These are phyloP conservation scores for Silene latifolia DNA, from an alignment of 148 eudicot genomes.

Conservation along the genomic window DNA sequence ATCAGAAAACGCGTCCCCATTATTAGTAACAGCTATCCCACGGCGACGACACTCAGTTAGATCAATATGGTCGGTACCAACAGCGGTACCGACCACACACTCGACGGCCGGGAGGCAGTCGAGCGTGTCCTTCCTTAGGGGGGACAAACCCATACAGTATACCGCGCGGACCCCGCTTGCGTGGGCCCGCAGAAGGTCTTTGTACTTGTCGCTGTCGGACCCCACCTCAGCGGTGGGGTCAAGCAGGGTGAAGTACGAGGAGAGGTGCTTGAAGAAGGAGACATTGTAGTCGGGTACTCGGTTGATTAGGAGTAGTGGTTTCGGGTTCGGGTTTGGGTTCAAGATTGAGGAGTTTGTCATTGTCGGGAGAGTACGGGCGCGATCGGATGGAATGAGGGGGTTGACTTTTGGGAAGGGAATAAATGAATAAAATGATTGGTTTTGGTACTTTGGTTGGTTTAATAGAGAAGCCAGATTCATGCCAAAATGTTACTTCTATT, in stretches of 20 bases:
- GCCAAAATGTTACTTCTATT: no score
- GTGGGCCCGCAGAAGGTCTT: constrained; percentile 21
- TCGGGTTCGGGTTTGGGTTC: not conserved
- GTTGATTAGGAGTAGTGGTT: constrained; percentile 40
- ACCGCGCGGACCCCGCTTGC: constrained; percentile 35
- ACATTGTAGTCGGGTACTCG: constrained; percentile 26
- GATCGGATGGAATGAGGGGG: no score
- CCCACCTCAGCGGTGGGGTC: constrained; percentile 35
- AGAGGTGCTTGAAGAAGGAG: constrained; percentile 27
- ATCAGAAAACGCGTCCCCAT: constrained; percentile 62
- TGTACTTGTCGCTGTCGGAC: not conserved
- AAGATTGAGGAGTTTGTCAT: not conserved
- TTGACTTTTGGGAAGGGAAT: no score
- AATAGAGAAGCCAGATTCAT: no score
- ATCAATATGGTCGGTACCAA: constrained; percentile 62
- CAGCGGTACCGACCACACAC: constrained; percentile 37
- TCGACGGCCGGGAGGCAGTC: constrained; percentile 47
- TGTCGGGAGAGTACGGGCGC: not conserved
- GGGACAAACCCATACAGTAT: constrained; percentile 44
- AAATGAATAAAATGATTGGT: no score
- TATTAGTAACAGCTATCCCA: constrained; percentile 44
- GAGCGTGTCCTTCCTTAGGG: constrained; percentile 36
- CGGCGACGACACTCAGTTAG: constrained; percentile 63
- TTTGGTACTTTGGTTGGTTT: no score
- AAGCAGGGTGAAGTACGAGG: constrained; percentile 32